These are phyloP conservation scores for Acer negundo DNA, from an alignment of 345 rosid species.

Conservation along the genomic window DNA sequence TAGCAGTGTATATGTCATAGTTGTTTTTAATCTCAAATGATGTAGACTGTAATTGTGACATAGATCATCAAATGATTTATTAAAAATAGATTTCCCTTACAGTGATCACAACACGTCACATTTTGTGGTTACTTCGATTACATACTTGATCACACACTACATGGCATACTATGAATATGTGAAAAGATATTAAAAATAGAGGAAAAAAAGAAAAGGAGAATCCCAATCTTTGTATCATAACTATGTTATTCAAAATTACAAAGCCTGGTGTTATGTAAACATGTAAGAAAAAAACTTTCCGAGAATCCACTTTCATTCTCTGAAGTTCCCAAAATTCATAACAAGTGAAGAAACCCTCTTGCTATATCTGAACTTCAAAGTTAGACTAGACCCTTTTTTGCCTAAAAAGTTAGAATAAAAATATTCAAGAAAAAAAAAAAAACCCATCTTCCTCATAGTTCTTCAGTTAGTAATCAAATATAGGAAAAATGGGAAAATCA, in stretches of 20 bases:
- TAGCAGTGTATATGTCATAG: no score
- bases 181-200: no score
- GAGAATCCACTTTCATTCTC: conserved; percentile 26
- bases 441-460: conserved; percentile 10
- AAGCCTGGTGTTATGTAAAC: conserved; percentile 20
- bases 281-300: conserved; percentile 15
- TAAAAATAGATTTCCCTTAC: no score
- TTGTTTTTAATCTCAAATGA: no score
- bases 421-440: background rate
- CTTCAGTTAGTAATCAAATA: conserved; percentile 13
- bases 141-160: no score
- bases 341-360: conserved; percentile 29
- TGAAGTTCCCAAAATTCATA: conserved; percentile 52
- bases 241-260: conserved; percentile 36
- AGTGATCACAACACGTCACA: no score
- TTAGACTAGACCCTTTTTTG: conserved; percentile 19
- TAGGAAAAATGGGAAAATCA: conserved; percentile 15
- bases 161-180: no score
- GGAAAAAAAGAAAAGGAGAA: background rate
- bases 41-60: no score
- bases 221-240: conserved; percentile 31
- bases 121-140: no score
- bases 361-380: conserved; percentile 43
- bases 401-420: conserved; percentile 29
- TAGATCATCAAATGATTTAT: no score